Conservation (phyloP, 148 eudicot genomes). For the Camellia japonica region DNA sequence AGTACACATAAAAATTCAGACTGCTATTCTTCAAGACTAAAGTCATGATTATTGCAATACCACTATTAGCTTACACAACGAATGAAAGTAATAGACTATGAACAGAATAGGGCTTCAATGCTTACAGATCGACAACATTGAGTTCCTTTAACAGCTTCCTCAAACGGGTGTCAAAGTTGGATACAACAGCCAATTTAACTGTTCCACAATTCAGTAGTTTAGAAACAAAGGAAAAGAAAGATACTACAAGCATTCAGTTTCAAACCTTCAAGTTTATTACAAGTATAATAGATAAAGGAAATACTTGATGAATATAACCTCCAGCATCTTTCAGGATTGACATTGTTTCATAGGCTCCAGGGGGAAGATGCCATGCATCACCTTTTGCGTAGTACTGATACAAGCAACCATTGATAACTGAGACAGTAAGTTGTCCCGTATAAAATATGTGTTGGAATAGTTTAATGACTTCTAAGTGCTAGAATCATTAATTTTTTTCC, state of each 20-base stretch:
- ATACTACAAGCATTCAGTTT: not conserved
- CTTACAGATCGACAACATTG: constrained; percentile 78
- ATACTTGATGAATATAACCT: constrained; percentile 57
- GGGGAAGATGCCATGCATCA: constrained; percentile 88
- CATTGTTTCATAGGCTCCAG: constrained; percentile 76
- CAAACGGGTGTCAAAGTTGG: constrained; percentile 93
- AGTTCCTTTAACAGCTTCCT: constrained; percentile 93
- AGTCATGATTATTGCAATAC: not conserved
- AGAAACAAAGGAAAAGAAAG: constrained; percentile 4
- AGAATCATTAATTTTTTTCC: not conserved
- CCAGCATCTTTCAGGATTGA: constrained; percentile 69
- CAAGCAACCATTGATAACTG: constrained; percentile 11
- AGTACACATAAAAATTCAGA: not conserved
- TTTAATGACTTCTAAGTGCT: not conserved
- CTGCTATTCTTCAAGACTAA: not conserved
- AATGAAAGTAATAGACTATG: not conserved
- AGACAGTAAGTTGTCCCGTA: not conserved
- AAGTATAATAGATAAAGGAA: constrained; percentile 21
- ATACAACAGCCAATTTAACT: constrained; percentile 96
- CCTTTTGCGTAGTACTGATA: constrained; percentile 89
- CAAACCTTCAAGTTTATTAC: not conserved
- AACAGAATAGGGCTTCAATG: constrained; percentile 5
- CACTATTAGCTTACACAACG: not conserved
- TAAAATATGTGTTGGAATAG: not conserved
- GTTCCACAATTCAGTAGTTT: constrained; percentile 27